Evolutionary conservation across 2,329 filamentous ascomycete genomes (phyloP).

Genomic region (Alternaria consortialis): DNA sequence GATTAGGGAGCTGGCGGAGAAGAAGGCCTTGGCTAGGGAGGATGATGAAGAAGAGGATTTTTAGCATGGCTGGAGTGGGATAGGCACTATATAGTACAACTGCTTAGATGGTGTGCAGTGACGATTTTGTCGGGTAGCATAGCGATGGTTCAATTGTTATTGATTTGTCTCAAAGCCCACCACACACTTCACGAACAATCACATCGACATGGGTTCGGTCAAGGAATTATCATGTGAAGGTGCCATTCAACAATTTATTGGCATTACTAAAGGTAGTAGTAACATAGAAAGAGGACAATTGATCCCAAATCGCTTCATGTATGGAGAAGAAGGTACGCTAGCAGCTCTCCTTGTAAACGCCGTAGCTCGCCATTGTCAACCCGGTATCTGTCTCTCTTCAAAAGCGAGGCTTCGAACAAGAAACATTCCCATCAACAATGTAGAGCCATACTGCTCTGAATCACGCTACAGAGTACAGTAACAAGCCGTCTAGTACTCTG

Average conservation of each 20-base stretch:
- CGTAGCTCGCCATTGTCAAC: conserved; percentile 30
- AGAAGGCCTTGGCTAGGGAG: conserved; percentile 66
- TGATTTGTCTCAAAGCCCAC: no score
- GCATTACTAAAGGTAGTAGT: conserved; percentile 41
- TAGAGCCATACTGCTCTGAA: conserved; percentile 32
- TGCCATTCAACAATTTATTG: conserved; percentile 32
- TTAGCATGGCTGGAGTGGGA: neutral
- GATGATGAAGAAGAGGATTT: conserved; percentile 28
- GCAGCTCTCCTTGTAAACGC: conserved; percentile 30
- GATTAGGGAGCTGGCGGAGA: conserved; percentile 85
- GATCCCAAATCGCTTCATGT: conserved; percentile 38
- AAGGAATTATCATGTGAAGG: neutral
- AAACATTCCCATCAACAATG: conserved; percentile 40
- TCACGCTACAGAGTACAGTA: conserved; percentile 28
- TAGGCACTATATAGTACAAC: neutral
- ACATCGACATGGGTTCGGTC: no score
- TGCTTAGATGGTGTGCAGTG: neutral
- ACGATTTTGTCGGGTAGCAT: neutral
- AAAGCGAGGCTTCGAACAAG: conserved; percentile 32
- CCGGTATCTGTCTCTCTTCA: conserved; percentile 26
- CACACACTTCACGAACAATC: no score
- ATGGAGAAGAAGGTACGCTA: conserved; percentile 24
- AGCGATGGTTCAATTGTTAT: neutral
- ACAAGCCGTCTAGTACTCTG: conserved; percentile 78
- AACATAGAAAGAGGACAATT: conserved; percentile 39